phyloP scores from a whole-genome alignment of 257 asterid species.

The Osmanthus fragrans region DNA sequence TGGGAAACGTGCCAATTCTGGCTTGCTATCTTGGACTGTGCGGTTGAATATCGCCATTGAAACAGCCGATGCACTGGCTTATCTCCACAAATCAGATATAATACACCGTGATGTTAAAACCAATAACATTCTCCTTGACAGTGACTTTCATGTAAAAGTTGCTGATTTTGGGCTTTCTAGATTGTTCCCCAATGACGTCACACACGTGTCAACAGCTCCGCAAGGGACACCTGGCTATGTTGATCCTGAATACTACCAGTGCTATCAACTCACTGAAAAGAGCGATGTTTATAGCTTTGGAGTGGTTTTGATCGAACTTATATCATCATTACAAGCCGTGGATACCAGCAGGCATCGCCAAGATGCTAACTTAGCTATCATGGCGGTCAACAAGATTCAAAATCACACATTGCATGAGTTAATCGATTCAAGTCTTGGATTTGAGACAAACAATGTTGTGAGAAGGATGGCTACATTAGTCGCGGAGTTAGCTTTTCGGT shows the following conservation, averaged over 20 bases:
- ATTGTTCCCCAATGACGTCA: conserved; percentile 66
- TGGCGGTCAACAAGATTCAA: conserved; percentile 87
- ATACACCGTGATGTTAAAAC: conserved; percentile 92
- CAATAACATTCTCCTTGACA: conserved; percentile 81
- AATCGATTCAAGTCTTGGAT: conserved; percentile 68
- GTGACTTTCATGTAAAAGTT: conserved; percentile 85
- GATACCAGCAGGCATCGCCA: conserved; percentile 71
- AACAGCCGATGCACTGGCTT: conserved; percentile 73
- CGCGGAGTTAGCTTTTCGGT: conserved; percentile 78
- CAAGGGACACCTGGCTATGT: conserved; percentile 97
- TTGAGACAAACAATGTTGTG: conserved; percentile 40
- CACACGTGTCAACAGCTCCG: conserved; percentile 95
- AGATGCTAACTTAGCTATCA: conserved; percentile 71
- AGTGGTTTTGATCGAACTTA: conserved; percentile 76
- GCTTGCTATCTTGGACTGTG: conserved; percentile 79
- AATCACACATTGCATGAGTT: conserved; percentile 53
- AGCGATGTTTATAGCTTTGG: conserved; percentile 92
- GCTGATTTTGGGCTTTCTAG: conserved; percentile 89
- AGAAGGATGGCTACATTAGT: conserved; percentile 65
- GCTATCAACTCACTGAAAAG: conserved; percentile 86
- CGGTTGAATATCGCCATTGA: conserved; percentile 83
- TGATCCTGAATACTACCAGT: conserved; percentile 88
- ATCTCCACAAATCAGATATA: conserved; percentile 67
- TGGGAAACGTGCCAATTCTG: conserved; percentile 68
- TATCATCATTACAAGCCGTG: conserved; percentile 82